Percentiles rank a stretch among this genome's conserved stretches.
phyloP scores from a whole-genome alignment of 371 early-diverging fungal species.

The Umbelopsis sp. region DNA sequence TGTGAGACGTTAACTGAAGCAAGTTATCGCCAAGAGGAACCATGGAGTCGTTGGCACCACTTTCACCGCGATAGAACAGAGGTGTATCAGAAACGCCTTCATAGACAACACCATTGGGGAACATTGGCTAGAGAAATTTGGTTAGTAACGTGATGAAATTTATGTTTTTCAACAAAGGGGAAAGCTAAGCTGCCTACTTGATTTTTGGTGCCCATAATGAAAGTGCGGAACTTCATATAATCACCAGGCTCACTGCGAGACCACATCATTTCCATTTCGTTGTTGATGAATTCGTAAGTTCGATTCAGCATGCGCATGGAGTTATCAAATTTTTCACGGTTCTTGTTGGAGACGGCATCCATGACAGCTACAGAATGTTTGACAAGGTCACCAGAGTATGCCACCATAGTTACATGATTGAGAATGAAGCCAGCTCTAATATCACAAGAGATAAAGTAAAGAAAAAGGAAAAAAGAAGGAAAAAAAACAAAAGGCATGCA shows the following conservation, averaged over 20 bases:
- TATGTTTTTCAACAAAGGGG: conserved; percentile 1
- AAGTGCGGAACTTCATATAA: conserved; percentile 84
- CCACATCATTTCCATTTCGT: conserved; percentile 85
- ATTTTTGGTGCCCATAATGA: conserved; percentile 88
- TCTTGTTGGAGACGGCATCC: conserved; percentile 50
- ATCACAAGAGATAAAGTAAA: conserved; percentile 58
- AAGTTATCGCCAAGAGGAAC: conserved; percentile 85
- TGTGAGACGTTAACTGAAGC: conserved; percentile 74
- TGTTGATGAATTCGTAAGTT: conserved; percentile 70
- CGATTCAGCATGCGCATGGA: conserved; percentile 59
- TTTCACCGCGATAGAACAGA: conserved; percentile 78
- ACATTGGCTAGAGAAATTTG: conserved; percentile 64
- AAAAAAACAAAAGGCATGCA: conserved; percentile 27
- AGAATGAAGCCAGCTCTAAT: conserved; percentile 78
- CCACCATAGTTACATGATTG: conserved; percentile 87
- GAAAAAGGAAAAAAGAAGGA: conserved; percentile 48
- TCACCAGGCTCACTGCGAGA: conserved; percentile 67
- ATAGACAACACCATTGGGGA: conserved; percentile 83
- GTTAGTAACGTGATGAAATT: not conserved
- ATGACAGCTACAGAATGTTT: conserved; percentile 61
- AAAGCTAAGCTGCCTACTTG: conserved; percentile 43
- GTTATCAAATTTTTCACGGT: conserved; percentile 65
- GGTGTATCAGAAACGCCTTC: conserved; percentile 74
- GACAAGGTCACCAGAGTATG: conserved; percentile 73
- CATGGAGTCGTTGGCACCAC: conserved; percentile 88